Evolutionary conservation across 2,329 filamentous ascomycete genomes (phyloP).

Genomic region (Aspergillus pseudoglaucus): DNA sequence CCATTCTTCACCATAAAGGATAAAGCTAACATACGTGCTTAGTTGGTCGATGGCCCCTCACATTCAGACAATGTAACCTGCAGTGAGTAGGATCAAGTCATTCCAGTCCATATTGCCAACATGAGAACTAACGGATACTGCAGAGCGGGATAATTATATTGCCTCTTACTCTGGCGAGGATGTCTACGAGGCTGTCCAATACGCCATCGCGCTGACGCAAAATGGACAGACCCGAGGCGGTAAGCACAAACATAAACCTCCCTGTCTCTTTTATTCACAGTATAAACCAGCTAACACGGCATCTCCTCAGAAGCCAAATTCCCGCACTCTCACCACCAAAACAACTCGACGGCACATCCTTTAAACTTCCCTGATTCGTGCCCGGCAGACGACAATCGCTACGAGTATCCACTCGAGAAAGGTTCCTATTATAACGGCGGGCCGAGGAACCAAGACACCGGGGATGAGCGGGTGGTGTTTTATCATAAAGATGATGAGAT

Average conservation of each 20-base stretch:
- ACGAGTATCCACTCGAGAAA: neutral
- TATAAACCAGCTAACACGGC: neutral
- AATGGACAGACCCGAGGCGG: neutral
- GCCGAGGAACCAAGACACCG: neutral
- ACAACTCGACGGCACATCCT: neutral
- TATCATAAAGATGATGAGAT: neutral
- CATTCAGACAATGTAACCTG: neutral
- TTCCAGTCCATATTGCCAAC: too few relatives aligned
- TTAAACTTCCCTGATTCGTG: neutral
- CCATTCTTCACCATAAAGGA: neutral
- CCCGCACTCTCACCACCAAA: neutral
- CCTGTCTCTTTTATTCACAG: neutral
- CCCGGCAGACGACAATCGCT: neutral
- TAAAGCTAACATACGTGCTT: neutral
- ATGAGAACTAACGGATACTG: too few relatives aligned
- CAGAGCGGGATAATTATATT: too few relatives aligned
- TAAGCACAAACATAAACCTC: neutral
- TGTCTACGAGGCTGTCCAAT: neutral
- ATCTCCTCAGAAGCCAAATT: neutral
- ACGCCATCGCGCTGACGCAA: neutral
- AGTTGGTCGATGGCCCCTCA: neutral
- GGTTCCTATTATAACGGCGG: neutral
- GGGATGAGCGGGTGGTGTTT: constrained; percentile 7
- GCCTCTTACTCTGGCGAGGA: neutral
- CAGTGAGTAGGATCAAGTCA: neutral